Conservation (phyloP, 176 grass and related monocot genomes). For the Phoenix roebelenii region DNA sequence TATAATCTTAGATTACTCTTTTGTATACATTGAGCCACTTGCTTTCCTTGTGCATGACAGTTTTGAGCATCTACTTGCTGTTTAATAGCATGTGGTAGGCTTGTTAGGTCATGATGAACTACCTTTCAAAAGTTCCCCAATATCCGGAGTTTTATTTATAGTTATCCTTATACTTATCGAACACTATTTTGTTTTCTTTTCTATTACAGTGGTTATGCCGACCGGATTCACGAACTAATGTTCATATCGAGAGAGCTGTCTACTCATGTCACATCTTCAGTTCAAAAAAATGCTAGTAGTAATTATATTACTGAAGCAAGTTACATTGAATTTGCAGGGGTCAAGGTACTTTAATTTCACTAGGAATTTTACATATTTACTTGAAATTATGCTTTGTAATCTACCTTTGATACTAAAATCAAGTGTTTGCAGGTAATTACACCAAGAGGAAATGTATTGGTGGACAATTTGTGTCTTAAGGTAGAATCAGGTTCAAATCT, state of each 20-base stretch:
- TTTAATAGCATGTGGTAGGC: too few species aligned
- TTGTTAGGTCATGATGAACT: too few species aligned
- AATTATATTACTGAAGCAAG: slow-evolving; percentile 92
- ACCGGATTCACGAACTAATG: slow-evolving; percentile 84
- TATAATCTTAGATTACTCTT: too few species aligned
- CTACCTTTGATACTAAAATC: slow-evolving; percentile 23
- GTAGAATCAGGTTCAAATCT: slow-evolving; percentile 96
- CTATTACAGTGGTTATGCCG: slow-evolving; percentile 85
- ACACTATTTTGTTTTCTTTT: not conserved
- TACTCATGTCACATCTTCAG: slow-evolving; percentile 36
- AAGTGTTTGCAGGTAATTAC: slow-evolving; percentile 79
- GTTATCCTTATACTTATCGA: not conserved
- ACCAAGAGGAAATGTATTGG: slow-evolving; percentile 79
- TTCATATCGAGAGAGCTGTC: slow-evolving; percentile 70
- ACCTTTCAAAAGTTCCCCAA: not conserved
- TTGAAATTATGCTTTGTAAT: slow-evolving; percentile 15
- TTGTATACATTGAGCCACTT: too few species aligned
- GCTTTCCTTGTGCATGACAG: too few species aligned
- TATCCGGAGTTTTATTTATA: not conserved
- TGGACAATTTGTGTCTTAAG: slow-evolving; percentile 80
- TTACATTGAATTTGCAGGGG: slow-evolving; percentile 89
- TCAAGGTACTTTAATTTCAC: slow-evolving; percentile 50
- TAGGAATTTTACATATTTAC: slow-evolving; percentile 9
- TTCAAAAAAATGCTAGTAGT: slow-evolving; percentile 42
- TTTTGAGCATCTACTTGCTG: too few species aligned